These are phyloP conservation scores for Agaricus blazei DNA, from an alignment of 768 basidiomycete species.

Conservation along the genomic window DNA sequence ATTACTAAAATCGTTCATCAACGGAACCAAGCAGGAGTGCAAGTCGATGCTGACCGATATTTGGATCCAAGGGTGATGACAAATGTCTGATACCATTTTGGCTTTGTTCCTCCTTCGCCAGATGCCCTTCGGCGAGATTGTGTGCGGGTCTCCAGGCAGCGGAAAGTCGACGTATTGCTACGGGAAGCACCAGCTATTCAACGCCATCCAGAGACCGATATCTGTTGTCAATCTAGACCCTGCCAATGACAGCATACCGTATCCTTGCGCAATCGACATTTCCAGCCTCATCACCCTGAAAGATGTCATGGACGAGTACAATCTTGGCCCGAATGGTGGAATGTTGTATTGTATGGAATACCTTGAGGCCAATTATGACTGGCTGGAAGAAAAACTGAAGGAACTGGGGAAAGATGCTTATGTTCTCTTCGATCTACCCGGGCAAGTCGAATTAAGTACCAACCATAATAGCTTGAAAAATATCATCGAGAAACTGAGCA, in stretches of 20 bases:
- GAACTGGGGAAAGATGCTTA: conserved; percentile 73
- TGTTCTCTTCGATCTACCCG: conserved; percentile 92
- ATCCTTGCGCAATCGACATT: conserved; percentile 87
- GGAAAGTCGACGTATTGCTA: conserved; percentile 89
- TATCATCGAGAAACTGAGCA: conserved; percentile 67
- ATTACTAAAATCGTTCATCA: too few species aligned
- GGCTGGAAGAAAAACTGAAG: conserved; percentile 66
- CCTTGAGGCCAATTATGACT: conserved; percentile 91
- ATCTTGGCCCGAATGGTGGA: conserved; percentile 91
- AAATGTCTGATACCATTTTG: not conserved
- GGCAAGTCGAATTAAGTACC: conserved; percentile 96
- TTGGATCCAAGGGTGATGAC: conserved; percentile 6
- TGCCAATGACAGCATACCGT: conserved; percentile 84
- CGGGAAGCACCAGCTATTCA: conserved; percentile 85
- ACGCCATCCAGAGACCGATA: conserved; percentile 80
- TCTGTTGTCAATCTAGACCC: conserved; percentile 95
- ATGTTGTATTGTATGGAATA: conserved; percentile 98
- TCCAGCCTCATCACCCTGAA: conserved; percentile 80
- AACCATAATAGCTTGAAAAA: conserved; percentile 88
- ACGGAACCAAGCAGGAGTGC: not conserved
- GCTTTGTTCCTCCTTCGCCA: not conserved
- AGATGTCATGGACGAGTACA: conserved; percentile 80
- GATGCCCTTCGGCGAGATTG: conserved; percentile 88
- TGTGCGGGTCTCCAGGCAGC: conserved; percentile 81
- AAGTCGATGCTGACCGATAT: not conserved